A percentile compares a stretch with the other conserved stretches of the same genome.
phyloP scores from a whole-genome alignment of 2,329 filamentous ascomycete genomes.

The Fusarium nurragi region DNA sequence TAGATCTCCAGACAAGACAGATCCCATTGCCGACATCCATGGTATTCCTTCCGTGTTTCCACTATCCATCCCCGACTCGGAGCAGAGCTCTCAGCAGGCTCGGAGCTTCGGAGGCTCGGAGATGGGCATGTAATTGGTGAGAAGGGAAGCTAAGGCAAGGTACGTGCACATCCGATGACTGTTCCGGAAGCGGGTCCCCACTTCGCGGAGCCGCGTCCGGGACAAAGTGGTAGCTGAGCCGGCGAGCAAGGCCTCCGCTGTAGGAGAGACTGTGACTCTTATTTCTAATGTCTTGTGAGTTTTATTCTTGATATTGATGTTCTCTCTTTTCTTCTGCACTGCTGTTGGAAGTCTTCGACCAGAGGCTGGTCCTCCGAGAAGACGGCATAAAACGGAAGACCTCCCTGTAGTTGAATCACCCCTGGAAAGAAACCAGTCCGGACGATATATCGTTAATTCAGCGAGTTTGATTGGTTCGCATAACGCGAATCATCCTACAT shows the following conservation, averaged over 20 bases:
- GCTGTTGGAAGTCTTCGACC: background rate
- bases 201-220: slow-evolving; percentile 37
- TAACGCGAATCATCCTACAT: background rate
- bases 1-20: background rate
- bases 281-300: background rate
- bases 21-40: slow-evolving; percentile 5
- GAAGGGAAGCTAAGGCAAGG: slow-evolving; percentile 3
- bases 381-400: slow-evolving; percentile 2
- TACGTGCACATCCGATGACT: slow-evolving; percentile 9
- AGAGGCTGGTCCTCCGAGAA: background rate
- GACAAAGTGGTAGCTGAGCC: slow-evolving; percentile 3
- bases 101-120: slow-evolving; percentile 42
- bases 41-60: slow-evolving; percentile 32
- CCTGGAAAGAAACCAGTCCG: background rate
- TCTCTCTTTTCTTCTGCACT: background rate
- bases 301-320: background rate
- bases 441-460: background rate
- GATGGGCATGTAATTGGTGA: slow-evolving; percentile 1
- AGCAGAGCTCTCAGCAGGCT: slow-evolving; percentile 13
- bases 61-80: slow-evolving; percentile 14
- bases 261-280: background rate
- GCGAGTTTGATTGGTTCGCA: slow-evolving; percentile 8
- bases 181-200: slow-evolving; percentile 6
- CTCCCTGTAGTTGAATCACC: background rate
- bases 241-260: slow-evolving; percentile 2